Evolutionary conservation across 2,329 filamentous ascomycete genomes (phyloP).

Genomic region (Pestalotiopsis sp.): DNA sequence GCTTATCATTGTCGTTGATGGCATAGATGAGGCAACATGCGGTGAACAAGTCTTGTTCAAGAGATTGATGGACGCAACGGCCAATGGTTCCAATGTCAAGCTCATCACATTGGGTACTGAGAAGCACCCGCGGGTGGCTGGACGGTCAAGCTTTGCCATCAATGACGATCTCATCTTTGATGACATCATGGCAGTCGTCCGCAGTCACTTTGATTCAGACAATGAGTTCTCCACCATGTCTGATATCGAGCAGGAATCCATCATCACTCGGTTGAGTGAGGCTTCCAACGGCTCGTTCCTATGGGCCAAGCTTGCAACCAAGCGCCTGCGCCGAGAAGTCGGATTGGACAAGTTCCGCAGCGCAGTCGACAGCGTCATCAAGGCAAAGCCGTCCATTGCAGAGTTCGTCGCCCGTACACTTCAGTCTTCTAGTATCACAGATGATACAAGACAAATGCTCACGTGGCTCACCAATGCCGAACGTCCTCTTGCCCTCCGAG

Average conservation of each 20-base stretch:
- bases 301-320: conserved; percentile 37
- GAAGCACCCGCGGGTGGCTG: conserved; percentile 13
- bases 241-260: conserved; percentile 33
- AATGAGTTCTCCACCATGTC: conserved; percentile 26
- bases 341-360: conserved; percentile 18
- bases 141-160: conserved; percentile 25
- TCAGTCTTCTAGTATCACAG: conserved; percentile 24
- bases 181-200: conserved; percentile 34
- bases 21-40: conserved; percentile 35
- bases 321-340: conserved; percentile 19
- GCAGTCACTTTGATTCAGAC: conserved; percentile 25
- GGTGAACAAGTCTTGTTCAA: conserved; percentile 30
- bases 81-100: conserved; percentile 25
- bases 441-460: conserved; percentile 33
- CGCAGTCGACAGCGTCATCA: conserved; percentile 28
- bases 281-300: conserved; percentile 38
- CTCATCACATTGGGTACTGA: conserved; percentile 32
- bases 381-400: conserved; percentile 25
- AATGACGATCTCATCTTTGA: conserved; percentile 35
- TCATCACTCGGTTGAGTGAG: conserved; percentile 32
- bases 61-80: conserved; percentile 24
- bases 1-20: conserved; percentile 38
- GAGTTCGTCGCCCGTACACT: conserved; percentile 33
- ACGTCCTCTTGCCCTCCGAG: conserved; percentile 34
- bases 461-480: conserved; percentile 37